Percentiles rank a stretch among this genome's conserved stretches.
phyloP scores from a whole-genome alignment of 2,329 filamentous ascomycete genomes.

The Ophiocordyceps robertsii region DNA sequence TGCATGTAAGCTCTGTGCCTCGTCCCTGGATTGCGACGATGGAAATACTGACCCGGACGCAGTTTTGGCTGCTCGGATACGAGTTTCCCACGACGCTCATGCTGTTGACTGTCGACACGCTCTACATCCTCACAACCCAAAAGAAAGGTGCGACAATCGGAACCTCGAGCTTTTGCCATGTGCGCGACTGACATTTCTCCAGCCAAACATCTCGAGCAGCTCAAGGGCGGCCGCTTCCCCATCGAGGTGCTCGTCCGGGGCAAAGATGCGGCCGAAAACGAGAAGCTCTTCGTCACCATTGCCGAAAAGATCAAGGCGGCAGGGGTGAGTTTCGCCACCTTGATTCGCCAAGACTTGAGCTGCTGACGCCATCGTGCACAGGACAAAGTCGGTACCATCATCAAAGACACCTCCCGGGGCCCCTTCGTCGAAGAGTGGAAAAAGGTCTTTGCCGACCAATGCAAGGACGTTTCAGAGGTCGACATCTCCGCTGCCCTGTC shows the following conservation, averaged over 20 bases:
- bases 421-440: conserved; percentile 97
- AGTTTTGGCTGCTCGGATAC: conserved; percentile 98
- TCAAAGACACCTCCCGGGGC: conserved; percentile 73
- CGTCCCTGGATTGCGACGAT: background rate
- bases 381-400: conserved; percentile 81
- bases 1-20: conserved; percentile 55
- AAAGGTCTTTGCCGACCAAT: conserved; percentile 60
- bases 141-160: conserved; percentile 66
- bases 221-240: conserved; percentile 85
- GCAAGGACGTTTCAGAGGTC: conserved; percentile 77
- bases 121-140: conserved; percentile 88
- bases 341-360: conserved; percentile 1
- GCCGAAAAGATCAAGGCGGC: conserved; percentile 75
- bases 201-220: conserved; percentile 86
- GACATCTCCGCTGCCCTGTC: conserved; percentile 78
- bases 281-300: conserved; percentile 77
- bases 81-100: conserved; percentile 95
- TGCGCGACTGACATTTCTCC: conserved; percentile 16
- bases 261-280: conserved; percentile 84
- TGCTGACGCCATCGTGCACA: conserved; percentile 17
- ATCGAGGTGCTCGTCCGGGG: conserved; percentile 84
- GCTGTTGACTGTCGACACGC: conserved; percentile 73
- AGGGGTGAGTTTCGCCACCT: conserved; percentile 47
- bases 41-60: conserved; percentile 5
- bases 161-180: background rate